These are phyloP conservation scores for Sextonia rubra DNA, from an alignment of 164 flowering plant genomes.

Conservation along the genomic window DNA sequence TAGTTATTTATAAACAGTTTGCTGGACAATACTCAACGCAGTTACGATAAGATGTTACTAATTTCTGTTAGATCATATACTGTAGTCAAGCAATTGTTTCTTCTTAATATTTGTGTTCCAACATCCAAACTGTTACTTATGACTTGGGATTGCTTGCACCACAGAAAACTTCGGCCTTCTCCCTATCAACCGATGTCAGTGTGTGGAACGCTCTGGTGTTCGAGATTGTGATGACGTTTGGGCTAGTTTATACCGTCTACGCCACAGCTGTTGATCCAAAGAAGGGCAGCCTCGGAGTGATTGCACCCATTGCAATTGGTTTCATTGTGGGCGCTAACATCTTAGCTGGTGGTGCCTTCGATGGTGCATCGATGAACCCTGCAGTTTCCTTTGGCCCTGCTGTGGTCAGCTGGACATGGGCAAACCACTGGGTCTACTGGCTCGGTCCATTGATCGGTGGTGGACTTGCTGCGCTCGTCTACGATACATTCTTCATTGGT, in stretches of 20 bases:
- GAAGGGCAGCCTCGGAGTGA: conserved; percentile 33
- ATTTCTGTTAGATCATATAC: no score
- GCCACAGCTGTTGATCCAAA: conserved; percentile 22
- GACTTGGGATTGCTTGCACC: not conserved
- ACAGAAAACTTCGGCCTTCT: conserved; percentile 33
- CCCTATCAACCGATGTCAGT: conserved; percentile 26
- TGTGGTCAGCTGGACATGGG: conserved; percentile 48
- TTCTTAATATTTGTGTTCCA: no score
- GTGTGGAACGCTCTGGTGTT: conserved; percentile 35
- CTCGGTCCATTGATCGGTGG: conserved; percentile 39
- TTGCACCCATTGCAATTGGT: conserved; percentile 46
- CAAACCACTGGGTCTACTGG: conserved; percentile 48
- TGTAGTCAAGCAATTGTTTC: no score
- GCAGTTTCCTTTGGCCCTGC: conserved; percentile 47
- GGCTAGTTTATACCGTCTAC: conserved; percentile 20
- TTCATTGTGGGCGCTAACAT: conserved; percentile 50
- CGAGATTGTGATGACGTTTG: conserved; percentile 30
- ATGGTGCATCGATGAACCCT: conserved; percentile 52
- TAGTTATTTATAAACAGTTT: no score
- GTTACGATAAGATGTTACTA: no score
- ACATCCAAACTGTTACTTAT: not conserved
- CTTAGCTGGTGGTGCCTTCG: conserved; percentile 43
- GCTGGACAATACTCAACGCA: no score
- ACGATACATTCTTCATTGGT: conserved; percentile 30
- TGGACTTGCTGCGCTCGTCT: conserved; percentile 31